Conservation (phyloP, 495 filamentous ascomycete genomes). For the Neurospora tetrasperma region DNA sequence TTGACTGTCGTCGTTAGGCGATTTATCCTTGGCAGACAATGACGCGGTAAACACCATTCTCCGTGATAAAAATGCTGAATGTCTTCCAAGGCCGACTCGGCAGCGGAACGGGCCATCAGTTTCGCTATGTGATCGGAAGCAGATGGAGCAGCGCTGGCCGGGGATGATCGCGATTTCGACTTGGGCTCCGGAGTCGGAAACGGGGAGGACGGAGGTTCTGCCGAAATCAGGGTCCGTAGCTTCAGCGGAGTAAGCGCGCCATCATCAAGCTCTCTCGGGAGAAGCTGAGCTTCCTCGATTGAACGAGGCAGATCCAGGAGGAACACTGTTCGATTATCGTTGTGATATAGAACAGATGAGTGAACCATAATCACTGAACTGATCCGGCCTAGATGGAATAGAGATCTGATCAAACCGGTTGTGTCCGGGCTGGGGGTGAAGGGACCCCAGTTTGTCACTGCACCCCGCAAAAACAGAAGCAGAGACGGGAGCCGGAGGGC, state of each 20-base stretch:
- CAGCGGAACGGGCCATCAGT: slow-evolving; percentile 35
- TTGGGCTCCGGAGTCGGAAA: slow-evolving; percentile 38
- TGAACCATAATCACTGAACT: slow-evolving; percentile 1
- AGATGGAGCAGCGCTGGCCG: slow-evolving; percentile 2
- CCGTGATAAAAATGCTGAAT: slow-evolving; percentile 24
- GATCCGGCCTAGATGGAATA: background rate
- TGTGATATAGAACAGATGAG: slow-evolving; percentile 33
- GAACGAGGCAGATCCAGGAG: slow-evolving; percentile 37
- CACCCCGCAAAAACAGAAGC: background rate
- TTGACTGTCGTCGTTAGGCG: background rate
- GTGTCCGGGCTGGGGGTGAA: background rate
- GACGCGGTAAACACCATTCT: slow-evolving; percentile 37
- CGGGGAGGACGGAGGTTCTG: slow-evolving; percentile 23
- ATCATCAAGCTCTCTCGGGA: slow-evolving; percentile 14
- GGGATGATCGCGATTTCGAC: slow-evolving; percentile 1
- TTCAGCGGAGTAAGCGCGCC: slow-evolving; percentile 7
- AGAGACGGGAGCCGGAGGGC: background rate
- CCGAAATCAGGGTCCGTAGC: slow-evolving; percentile 26
- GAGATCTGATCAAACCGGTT: background rate
- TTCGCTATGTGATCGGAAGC: slow-evolving; percentile 31
- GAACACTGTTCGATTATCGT: slow-evolving; percentile 22
- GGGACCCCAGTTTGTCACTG: background rate
- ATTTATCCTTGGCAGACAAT: background rate
- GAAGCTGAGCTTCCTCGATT: slow-evolving; percentile 35
- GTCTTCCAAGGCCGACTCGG: slow-evolving; percentile 30